Conservation (phyloP, 139 green algal genomes). For the Ulvella scutata region DNA sequence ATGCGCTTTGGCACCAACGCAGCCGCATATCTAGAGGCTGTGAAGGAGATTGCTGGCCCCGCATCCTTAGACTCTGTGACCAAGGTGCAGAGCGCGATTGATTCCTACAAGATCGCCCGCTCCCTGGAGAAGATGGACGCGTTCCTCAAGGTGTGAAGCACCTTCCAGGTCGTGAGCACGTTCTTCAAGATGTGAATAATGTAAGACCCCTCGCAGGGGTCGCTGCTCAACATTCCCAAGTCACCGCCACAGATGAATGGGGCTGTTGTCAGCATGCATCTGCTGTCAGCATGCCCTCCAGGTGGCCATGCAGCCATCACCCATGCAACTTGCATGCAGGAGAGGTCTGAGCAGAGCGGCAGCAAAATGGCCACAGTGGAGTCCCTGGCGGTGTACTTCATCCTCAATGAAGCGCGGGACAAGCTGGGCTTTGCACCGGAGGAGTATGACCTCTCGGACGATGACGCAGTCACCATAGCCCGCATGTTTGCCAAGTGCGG, state of each 20-base stretch:
- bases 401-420: slow-evolving; percentile 27
- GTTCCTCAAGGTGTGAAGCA: neutral
- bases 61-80: neutral
- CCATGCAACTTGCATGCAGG: neutral
- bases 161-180: neutral
- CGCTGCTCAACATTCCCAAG: neutral
- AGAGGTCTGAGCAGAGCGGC: neutral
- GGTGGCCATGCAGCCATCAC: neutral
- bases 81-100: neutral
- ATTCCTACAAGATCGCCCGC: neutral
- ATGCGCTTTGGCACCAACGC: slow-evolving; percentile 13
- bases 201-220: neutral
- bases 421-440: slow-evolving; percentile 40
- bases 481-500: slow-evolving; percentile 33
- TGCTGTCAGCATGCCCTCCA: neutral
- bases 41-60: slow-evolving; percentile 29
- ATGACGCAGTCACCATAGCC: slow-evolving; percentile 50
- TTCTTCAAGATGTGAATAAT: neutral
- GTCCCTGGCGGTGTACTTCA: neutral
- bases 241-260: no score
- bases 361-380: neutral
- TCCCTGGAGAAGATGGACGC: neutral
- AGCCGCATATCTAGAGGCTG: slow-evolving; percentile 24
- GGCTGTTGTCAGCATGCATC: neutral
- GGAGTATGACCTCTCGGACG: slow-evolving; percentile 34